Base-by-base conservation (phyloP, 1,139 yeast genomes). In the Pneumocystis jirovecii region DNA sequence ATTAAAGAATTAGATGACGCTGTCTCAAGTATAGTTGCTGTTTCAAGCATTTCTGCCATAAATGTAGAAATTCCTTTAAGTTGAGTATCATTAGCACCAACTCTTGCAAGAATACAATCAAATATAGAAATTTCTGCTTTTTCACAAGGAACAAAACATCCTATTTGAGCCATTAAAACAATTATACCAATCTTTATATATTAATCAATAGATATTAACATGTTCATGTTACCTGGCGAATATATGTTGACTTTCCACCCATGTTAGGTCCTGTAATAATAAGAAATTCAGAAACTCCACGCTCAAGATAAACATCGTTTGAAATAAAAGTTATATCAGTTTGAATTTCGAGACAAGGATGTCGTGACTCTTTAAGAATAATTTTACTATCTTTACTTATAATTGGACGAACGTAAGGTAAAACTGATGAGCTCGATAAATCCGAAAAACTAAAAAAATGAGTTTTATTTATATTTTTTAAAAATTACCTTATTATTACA, bases 41-140 rank as follows among this genome's bases (percentile, higher is more conserved):
- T 93, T 73, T 93, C 98, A 68, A 93, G 80, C 97, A 93, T 93
- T 74, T 93, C 98, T 59, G 95, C 90, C 98, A 93, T 93, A 71
- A 93, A 93, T 0, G 98, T 93, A 0, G 97, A 90, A 60, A 93
- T 89, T 34, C 98, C 98, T 75, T 91, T 91, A 72, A 93, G 80
- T 75, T 93, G 98, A 0, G 97, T 91, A 74, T 93, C 98, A 10
- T 97, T 96, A 1, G 98, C 97, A 19, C 98, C 98, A n/a, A 93
- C 96, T 72, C 98, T 84, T 17, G 97, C 95, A 68, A 93, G 80
- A 15, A 93, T 87, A 1, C 96, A 90, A 76, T 93, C 98, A 69
- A 90, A 89, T 1, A 93, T 80, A 5, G 91, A 85, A 59, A 93
- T 74, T 71, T 88, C 91, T 0, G 96, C 90, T 61, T 77, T 79